These are phyloP conservation scores for Nemania serpens DNA, from an alignment of 2,329 filamentous ascomycete genomes.

Conservation along the genomic window DNA sequence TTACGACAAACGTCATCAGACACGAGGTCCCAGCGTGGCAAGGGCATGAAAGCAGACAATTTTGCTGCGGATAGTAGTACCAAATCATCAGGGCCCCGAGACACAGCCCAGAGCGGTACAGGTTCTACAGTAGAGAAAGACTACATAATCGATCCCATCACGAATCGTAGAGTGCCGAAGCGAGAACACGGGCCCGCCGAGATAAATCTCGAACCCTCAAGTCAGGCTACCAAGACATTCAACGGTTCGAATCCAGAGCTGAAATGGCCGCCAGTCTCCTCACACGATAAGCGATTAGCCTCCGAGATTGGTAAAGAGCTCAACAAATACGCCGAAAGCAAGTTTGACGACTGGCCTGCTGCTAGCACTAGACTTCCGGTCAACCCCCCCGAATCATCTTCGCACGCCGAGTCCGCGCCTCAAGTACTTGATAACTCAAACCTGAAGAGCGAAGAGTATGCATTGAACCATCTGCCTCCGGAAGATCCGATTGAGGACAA, in stretches of 20 bases:
- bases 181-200: slow-evolving; percentile 24
- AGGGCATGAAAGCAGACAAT: neutral
- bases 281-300: slow-evolving; percentile 42
- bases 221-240: slow-evolving; percentile 43
- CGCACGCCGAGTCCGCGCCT: neutral
- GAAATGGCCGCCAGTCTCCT: slow-evolving; percentile 37
- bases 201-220: slow-evolving; percentile 32
- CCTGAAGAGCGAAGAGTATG: slow-evolving; percentile 40
- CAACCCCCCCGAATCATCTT: neutral
- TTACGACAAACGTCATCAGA: slow-evolving; percentile 15
- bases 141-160: slow-evolving; percentile 62
- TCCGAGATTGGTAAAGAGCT: slow-evolving; percentile 47
- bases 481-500: slow-evolving; percentile 40
- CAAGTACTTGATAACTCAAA: slow-evolving; percentile 13
- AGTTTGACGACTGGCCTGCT: slow-evolving; percentile 39
- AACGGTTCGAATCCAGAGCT: slow-evolving; percentile 32
- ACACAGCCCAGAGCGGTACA: slow-evolving; percentile 3
- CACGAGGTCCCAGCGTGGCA: neutral
- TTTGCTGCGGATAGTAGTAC: neutral
- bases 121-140: slow-evolving; percentile 33
- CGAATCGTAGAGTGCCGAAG: slow-evolving; percentile 56
- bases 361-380: slow-evolving; percentile 1
- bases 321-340: slow-evolving; percentile 41
- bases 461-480: slow-evolving; percentile 40
- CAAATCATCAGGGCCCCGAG: neutral